These are phyloP conservation scores for Macrotyloma uniflorum DNA, from an alignment of 306 rosid species.

Conservation along the genomic window DNA sequence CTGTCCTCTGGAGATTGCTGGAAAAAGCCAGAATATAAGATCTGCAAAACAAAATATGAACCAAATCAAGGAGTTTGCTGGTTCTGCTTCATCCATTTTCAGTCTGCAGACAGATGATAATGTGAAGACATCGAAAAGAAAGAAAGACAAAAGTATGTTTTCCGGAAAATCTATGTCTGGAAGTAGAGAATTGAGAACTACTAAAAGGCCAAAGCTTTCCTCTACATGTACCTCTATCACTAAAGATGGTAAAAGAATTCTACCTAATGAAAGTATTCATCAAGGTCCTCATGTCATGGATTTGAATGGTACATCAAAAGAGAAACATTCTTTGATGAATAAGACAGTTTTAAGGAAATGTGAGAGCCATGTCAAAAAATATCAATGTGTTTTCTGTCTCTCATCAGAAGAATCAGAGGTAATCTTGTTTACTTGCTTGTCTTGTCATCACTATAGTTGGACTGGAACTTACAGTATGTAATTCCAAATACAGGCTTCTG, in stretches of 20 bases:
- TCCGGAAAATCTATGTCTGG: constrained; percentile 38
- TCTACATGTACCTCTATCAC: constrained; percentile 34
- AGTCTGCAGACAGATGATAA: constrained; percentile 34
- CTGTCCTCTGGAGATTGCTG: constrained; percentile 36
- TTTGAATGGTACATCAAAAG: constrained; percentile 41
- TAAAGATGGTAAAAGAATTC: constrained; percentile 30
- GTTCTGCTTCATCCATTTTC: constrained; percentile 35
- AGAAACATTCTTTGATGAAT: constrained; percentile 41
- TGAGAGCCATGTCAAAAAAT: constrained; percentile 39
- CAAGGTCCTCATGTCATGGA: constrained; percentile 22
- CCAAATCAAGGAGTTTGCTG: constrained; percentile 35
- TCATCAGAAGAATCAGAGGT: constrained; percentile 90
- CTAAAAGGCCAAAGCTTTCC: constrained; percentile 49
- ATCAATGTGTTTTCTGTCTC: constrained; percentile 77
- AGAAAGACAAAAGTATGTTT: constrained; percentile 29
- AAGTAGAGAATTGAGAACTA: constrained; percentile 33
- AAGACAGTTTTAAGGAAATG: constrained; percentile 54
- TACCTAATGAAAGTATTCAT: constrained; percentile 30
- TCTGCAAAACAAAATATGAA: constrained; percentile 52
- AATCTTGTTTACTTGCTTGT: constrained; percentile 17
- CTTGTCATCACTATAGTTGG: constrained; percentile 3
- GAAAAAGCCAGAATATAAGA: constrained; percentile 44
- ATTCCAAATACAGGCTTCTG: constrained; percentile 69
- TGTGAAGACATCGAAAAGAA: constrained; percentile 21
- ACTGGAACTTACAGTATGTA: neutral